Base-by-base conservation (phyloP, 1,284 basidiomycete genomes). In the Microbotryum silenes-acaulis region DNA sequence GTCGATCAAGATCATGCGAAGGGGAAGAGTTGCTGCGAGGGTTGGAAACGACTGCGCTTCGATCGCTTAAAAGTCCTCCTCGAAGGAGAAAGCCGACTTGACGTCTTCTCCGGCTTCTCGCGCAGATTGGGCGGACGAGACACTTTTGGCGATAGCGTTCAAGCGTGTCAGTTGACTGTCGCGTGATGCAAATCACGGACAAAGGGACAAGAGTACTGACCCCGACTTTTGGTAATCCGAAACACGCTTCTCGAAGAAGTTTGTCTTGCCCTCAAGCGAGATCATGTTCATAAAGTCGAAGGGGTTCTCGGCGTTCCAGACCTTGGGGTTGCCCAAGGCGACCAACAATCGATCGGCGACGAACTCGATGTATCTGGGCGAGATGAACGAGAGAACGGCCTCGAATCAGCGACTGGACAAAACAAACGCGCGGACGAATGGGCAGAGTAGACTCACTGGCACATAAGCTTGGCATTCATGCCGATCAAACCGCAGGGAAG, bases 221-320 rank as follows among this genome's bases (percentile, higher is more conserved):
- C 50, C 46, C 2, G 63, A 50, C 9, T 62, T 63, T 18, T 56
- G 45, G 31, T 76, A 76, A 57, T 75, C 75, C 23, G 72, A 72
- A 0, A 77, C 75, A 50, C 74, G 72, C 61, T 75, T 75, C 66
- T 77, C 77, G 69, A 72, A 73, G 56, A 73, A 72, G 57, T 72
- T 72, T 46, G 66, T 63, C 51, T 70, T 69, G 23, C 74, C 74
- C 64, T 75, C 73, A 23, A 77, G 62, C 18, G 70, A 73, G 50
- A 77, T 77, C 61, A 75, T 74, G 42, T 76, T 73, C 77, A 78
- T 78, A 51, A 75, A 78, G 67, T 78, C 76, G 63, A 78, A 77
- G 16, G 70, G 71, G 56, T 72, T 73, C 54, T 54, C 45, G 23
- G 70, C 59, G 61, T 71, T 68, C 65, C 76, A 78, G 56, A 68